These are phyloP conservation scores for Heracleum sosnowskyi DNA, from an alignment of 129 eudicot species.

Conservation along the genomic window DNA sequence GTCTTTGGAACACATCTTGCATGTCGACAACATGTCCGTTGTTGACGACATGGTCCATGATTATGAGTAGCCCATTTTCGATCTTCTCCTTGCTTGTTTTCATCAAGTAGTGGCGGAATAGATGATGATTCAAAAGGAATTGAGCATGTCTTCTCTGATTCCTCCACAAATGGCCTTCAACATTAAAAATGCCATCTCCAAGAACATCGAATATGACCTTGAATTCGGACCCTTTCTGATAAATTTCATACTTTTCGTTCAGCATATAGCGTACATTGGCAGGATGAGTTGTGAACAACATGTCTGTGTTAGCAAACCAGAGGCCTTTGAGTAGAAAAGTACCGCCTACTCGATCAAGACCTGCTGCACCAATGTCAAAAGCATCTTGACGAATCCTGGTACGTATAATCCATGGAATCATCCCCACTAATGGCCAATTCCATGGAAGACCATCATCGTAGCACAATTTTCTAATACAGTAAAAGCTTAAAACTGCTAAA, in stretches of 20 bases:
- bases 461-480: neutral
- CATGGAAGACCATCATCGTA: neutral
- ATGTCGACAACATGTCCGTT: constrained; percentile 23
- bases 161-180: constrained; percentile 55
- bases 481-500: neutral
- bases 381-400: neutral
- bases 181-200: constrained; percentile 79
- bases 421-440: constrained; percentile 8
- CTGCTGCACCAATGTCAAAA: neutral
- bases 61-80: constrained; percentile 20
- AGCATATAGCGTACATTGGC: constrained; percentile 52
- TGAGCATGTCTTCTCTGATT: constrained; percentile 43
- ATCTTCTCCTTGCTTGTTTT: constrained; percentile 34
- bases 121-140: constrained; percentile 36
- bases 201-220: constrained; percentile 49
- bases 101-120: constrained; percentile 31
- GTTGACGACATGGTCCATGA: constrained; percentile 19
- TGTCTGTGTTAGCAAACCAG: constrained; percentile 5
- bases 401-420: neutral
- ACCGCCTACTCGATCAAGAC: neutral
- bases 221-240: constrained; percentile 64
- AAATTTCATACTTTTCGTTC: constrained; percentile 47
- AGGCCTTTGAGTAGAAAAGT: constrained; percentile 10
- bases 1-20: constrained; percentile 40
- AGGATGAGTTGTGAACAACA: constrained; percentile 21